Conservation (phyloP, 768 basidiomycete species). For the Crepidotus variabilis region DNA sequence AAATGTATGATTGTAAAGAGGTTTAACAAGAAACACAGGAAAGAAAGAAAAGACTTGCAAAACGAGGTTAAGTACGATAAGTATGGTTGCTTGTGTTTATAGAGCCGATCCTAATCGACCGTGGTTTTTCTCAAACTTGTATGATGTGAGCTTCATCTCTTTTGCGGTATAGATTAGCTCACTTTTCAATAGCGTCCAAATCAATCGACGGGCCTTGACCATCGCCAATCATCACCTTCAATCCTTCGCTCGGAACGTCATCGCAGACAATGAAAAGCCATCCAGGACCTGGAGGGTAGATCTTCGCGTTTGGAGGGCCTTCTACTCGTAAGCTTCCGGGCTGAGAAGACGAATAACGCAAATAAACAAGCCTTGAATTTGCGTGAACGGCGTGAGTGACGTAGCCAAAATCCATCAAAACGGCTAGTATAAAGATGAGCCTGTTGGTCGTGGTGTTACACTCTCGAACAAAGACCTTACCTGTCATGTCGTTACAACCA, state of each 20-base stretch:
- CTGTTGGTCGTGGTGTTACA: background rate
- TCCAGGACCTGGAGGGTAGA: constrained; percentile 82
- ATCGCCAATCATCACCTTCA: constrained; percentile 65
- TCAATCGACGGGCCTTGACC: constrained; percentile 61
- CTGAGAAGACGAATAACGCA: constrained; percentile 38
- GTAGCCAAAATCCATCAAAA: constrained; percentile 78
- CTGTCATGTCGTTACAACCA: constrained; percentile 40
- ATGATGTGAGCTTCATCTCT: too few species aligned
- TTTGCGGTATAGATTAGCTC: constrained; percentile 13
- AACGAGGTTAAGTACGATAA: too few species aligned
- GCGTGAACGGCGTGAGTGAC: constrained; percentile 76
- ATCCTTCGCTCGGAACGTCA: constrained; percentile 62
- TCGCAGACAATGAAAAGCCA: constrained; percentile 68
- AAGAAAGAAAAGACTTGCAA: background rate
- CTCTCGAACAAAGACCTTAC: constrained; percentile 25
- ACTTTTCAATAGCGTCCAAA: constrained; percentile 55
- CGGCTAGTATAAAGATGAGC: constrained; percentile 38
- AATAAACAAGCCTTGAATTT: constrained; percentile 72
- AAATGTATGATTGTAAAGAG: background rate
- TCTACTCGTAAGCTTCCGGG: constrained; percentile 50
- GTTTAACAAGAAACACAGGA: background rate
- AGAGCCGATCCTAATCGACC: too few species aligned
- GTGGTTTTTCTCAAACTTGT: too few species aligned
- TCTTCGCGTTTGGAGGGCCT: constrained; percentile 56
- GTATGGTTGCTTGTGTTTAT: too few species aligned